Conservation (phyloP, 176 grass and related monocot genomes). For the Zoysia japonica region DNA sequence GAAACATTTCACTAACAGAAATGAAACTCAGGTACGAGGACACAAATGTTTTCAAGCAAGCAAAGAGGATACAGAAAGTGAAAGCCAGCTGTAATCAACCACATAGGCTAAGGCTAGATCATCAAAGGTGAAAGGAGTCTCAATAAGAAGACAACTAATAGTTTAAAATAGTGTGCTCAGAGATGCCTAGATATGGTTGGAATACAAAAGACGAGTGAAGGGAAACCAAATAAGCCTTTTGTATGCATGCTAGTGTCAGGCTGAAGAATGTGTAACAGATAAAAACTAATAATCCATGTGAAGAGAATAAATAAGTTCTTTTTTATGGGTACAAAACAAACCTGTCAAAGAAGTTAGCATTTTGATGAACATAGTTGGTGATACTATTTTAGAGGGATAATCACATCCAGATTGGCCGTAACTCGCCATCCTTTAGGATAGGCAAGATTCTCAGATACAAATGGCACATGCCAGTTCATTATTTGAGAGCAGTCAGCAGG, state of each 20-base stretch:
- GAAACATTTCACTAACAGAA: constrained; percentile 1
- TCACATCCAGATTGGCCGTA: constrained; percentile 63
- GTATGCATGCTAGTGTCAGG: constrained; percentile 3
- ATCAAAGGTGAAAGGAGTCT: constrained; percentile 35
- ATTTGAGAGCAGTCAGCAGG: constrained; percentile 82
- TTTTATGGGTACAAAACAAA: constrained; percentile 24
- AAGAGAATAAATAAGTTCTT: constrained; percentile 32
- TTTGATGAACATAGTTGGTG: constrained; percentile 40
- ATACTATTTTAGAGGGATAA: constrained; percentile 73
- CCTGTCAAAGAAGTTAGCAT: constrained; percentile 60
- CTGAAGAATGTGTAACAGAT: constrained; percentile 14
- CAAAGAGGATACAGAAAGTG: not conserved
- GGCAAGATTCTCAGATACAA: constrained; percentile 59
- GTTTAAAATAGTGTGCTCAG: not conserved
- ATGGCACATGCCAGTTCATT: constrained; percentile 99
- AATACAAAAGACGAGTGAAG: constrained; percentile 34
- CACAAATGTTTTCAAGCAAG: constrained; percentile 4
- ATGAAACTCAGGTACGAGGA: constrained; percentile 7
- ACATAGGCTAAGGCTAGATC: not conserved
- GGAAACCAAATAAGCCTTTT: constrained; percentile 4
- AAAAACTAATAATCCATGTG: constrained; percentile 18
- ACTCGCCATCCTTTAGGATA: constrained; percentile 93
- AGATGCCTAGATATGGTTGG: not conserved
- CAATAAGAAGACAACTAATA: constrained; percentile 25
- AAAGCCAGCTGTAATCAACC: constrained; percentile 27